These are phyloP conservation scores for Pigoraptor vietnamica DNA, from an alignment of 78 protist species.

Conservation along the genomic window DNA sequence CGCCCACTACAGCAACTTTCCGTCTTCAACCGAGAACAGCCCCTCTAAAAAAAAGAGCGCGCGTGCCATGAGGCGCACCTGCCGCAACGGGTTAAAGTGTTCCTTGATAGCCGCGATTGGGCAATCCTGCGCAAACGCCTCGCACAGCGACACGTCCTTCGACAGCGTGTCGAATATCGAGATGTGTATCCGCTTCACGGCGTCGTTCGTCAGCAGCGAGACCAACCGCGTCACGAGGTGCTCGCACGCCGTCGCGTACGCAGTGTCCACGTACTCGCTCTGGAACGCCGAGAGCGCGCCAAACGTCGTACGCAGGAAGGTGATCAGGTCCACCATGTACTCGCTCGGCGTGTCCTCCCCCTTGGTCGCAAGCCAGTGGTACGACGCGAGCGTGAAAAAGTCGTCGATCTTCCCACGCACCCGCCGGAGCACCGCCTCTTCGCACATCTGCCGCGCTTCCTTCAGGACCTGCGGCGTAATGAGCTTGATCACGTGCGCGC, in stretches of 20 bases:
- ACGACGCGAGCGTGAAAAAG: not conserved
- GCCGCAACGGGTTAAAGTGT: not conserved
- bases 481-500: not conserved
- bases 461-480: not conserved
- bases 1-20: no score
- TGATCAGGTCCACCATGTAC: not conserved
- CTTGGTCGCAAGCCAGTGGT: not conserved
- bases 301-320: not conserved
- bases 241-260: not conserved
- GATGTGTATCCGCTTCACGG: not conserved
- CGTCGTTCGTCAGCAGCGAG: not conserved
- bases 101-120: not conserved
- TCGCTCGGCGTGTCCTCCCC: not conserved
- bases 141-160: not conserved
- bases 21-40: no score
- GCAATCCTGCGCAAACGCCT: not conserved
- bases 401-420: not conserved
- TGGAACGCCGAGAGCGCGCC: not conserved
- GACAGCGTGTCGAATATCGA: not conserved
- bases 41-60: no score
- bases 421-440: not conserved
- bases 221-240: not conserved
- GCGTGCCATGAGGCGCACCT: not conserved
- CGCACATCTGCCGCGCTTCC: not conserved
- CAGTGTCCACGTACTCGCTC: not conserved